A percentile compares a stretch with the other conserved stretches of the same genome.
phyloP scores from a whole-genome alignment of 2,329 filamentous ascomycete species.

The Fusarium irregulare region DNA sequence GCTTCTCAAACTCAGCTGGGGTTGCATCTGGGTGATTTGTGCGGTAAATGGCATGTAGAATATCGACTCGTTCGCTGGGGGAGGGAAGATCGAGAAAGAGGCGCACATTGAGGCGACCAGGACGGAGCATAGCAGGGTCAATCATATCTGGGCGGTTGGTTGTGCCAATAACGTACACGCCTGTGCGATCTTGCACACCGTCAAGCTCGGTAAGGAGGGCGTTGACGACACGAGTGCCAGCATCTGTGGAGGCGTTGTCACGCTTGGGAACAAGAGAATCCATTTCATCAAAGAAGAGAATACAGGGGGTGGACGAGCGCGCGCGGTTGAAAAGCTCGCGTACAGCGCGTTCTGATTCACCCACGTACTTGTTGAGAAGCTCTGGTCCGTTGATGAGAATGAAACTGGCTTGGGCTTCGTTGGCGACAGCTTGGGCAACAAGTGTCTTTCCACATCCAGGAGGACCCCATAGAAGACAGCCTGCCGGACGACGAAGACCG shows the following conservation, averaged over 20 bases:
- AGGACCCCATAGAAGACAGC: slow-evolving; percentile 94
- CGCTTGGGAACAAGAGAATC: slow-evolving; percentile 90
- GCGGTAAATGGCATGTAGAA: slow-evolving; percentile 75
- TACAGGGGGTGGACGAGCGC: slow-evolving; percentile 86
- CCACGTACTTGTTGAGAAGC: slow-evolving; percentile 96
- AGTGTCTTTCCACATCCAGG: slow-evolving; percentile 97
- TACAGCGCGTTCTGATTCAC: slow-evolving; percentile 93
- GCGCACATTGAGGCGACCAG: slow-evolving; percentile 87
- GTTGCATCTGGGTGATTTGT: slow-evolving; percentile 53
- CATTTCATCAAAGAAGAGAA: slow-evolving; percentile 98
- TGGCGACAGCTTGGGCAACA: slow-evolving; percentile 94
- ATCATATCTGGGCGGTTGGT: slow-evolving; percentile 98
- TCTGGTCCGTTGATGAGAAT: slow-evolving; percentile 98
- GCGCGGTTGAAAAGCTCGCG: slow-evolving; percentile 92
- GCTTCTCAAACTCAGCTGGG: slow-evolving; percentile 61
- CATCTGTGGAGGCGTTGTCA: slow-evolving; percentile 82
- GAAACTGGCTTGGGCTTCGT: slow-evolving; percentile 96
- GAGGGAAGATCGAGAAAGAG: slow-evolving; percentile 90
- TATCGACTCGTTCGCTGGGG: slow-evolving; percentile 83
- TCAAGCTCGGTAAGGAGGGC: slow-evolving; percentile 95
- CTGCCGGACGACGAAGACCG: slow-evolving; percentile 83
- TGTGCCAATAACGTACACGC: slow-evolving; percentile 94
- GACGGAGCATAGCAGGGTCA: slow-evolving; percentile 92
- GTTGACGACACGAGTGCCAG: slow-evolving; percentile 90
- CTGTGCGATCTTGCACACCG: slow-evolving; percentile 80